Evolutionary conservation across 179 eudicot species (phyloP).

Genomic region (Pouteria campechiana): DNA sequence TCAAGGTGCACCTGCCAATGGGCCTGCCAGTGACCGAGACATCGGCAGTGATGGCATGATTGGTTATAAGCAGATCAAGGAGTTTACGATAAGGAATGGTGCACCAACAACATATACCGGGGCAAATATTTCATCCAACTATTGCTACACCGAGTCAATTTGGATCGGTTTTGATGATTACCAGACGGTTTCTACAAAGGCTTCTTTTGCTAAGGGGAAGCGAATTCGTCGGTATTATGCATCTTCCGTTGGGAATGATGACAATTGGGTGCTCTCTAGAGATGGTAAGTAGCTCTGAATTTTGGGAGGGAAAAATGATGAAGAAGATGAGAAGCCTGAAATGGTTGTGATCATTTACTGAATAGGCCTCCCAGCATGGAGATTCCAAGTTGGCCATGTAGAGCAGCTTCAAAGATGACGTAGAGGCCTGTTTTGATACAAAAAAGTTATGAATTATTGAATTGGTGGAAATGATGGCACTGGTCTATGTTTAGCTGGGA

Average conservation of each 20-base stretch:
- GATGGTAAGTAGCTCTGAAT: conserved; percentile 14
- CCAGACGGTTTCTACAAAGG: conserved; percentile 31
- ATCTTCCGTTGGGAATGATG: conserved; percentile 24
- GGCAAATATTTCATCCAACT: conserved; percentile 18
- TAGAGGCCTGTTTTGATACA: too few species aligned
- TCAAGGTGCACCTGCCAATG: conserved; percentile 24
- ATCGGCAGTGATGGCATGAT: conserved; percentile 17
- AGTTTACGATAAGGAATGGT: conserved; percentile 10
- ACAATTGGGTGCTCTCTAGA: conserved; percentile 33
- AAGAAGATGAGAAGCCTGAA: too few species aligned
- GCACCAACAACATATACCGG: conserved; percentile 12
- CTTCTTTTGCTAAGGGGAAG: conserved; percentile 26
- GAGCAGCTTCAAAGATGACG: too few species aligned
- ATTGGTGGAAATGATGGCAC: too few species aligned
- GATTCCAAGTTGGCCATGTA: too few species aligned
- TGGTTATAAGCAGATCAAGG: conserved; percentile 14
- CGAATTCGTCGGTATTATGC: conserved; percentile 29
- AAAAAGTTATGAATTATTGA: too few species aligned
- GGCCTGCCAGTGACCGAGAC: too few species aligned
- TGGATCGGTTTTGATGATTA: conserved; percentile 47
- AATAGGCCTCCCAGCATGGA: too few species aligned
- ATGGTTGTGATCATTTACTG: too few species aligned
- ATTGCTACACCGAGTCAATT: conserved; percentile 13
- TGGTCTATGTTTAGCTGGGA: too few species aligned
- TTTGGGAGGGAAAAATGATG: too few species aligned